Percentiles rank a stretch among this genome's conserved stretches.
These are phyloP conservation scores for Jasminum sambac DNA, from an alignment of 257 asterid species.

Conservation along the genomic window DNA sequence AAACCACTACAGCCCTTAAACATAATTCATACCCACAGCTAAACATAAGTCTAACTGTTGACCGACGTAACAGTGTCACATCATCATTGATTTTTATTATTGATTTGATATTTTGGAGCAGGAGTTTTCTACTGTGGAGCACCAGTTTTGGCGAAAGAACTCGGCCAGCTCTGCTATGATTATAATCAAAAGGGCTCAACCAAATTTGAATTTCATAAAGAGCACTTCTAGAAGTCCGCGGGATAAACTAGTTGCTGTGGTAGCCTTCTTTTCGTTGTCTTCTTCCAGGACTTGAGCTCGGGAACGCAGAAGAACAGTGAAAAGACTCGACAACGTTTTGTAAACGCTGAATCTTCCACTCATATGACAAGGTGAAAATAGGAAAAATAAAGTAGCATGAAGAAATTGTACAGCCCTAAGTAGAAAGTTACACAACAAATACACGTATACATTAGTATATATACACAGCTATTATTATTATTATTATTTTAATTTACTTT, in stretches of 20 bases:
- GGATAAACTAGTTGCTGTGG: background rate
- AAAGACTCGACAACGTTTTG: conserved; percentile 8
- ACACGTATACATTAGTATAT: conserved; percentile 21
- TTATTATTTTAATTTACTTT: conserved; percentile 18
- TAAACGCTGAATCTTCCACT: conserved; percentile 23
- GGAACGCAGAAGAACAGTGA: conserved; percentile 3
- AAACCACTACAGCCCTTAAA: background rate
- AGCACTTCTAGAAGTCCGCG: conserved; percentile 56
- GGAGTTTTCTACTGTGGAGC: conserved; percentile 95
- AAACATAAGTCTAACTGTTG: no score
- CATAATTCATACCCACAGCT: no score
- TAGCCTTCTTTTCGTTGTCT: background rate
- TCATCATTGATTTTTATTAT: background rate
- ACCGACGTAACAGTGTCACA: no score
- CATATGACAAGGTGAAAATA: conserved; percentile 6
- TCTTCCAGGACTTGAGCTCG: background rate
- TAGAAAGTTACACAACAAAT: conserved; percentile 28
- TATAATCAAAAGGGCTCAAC: conserved; percentile 87
- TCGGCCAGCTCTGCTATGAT: conserved; percentile 73
- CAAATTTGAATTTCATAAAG: conserved; percentile 93
- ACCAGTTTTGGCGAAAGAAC: conserved; percentile 88
- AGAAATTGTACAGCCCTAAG: conserved; percentile 34
- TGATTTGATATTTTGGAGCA: conserved; percentile 31
- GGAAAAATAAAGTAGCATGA: conserved; percentile 11
- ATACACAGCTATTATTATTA: background rate